Conservation (phyloP, 345 rosid genomes). For the Moringa oleifera region DNA sequence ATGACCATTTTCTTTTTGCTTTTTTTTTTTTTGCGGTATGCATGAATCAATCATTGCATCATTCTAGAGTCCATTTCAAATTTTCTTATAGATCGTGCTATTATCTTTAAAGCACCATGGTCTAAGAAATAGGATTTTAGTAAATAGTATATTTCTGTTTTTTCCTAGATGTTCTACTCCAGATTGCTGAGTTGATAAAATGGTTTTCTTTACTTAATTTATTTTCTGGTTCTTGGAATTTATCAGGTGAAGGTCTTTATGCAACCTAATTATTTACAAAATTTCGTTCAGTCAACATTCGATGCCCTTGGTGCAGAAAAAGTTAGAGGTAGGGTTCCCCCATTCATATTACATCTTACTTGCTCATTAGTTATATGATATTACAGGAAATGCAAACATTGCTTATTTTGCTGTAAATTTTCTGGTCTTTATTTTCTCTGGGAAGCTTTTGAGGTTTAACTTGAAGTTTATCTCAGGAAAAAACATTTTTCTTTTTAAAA, state of each 20-base stretch:
- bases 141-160: background rate
- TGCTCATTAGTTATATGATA: background rate
- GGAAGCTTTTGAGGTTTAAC: too few species aligned
- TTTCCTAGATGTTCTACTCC: background rate
- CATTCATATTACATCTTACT: background rate
- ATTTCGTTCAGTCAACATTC: slow-evolving; percentile 89
- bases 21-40: background rate
- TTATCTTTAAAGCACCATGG: background rate
- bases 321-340: slow-evolving; percentile 57
- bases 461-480: too few species aligned
- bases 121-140: background rate
- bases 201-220: slow-evolving; percentile 1
- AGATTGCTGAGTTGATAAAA: background rate
- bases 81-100: too few species aligned
- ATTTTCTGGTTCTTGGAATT: background rate
- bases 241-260: slow-evolving; percentile 87
- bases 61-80: too few species aligned
- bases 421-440: background rate
- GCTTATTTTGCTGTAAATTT: background rate
- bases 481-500: too few species aligned
- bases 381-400: background rate
- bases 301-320: slow-evolving; percentile 72
- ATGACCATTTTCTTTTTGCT: too few species aligned
- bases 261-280: slow-evolving; percentile 79
- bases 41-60: too few species aligned